Percentiles rank a stretch among this genome's conserved stretches.
phyloP scores from a whole-genome alignment of 1,284 basidiomycete species.

The Leucoagaricus sp. region DNA sequence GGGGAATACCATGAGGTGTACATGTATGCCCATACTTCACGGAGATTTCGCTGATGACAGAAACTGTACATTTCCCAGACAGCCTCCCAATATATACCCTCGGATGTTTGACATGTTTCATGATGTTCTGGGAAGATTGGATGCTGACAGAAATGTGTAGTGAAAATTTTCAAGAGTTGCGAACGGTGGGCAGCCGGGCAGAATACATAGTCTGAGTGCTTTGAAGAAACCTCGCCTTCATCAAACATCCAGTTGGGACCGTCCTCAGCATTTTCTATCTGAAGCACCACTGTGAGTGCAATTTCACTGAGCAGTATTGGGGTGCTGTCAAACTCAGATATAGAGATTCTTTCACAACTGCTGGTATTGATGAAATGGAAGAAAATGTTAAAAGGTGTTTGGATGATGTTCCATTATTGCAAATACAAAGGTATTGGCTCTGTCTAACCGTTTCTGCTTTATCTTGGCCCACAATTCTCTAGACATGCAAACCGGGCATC shows the following conservation, averaged over 20 bases:
- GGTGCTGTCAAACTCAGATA: no score
- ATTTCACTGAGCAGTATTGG: no score
- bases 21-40: constrained; percentile 37
- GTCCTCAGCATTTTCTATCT: constrained; percentile 28
- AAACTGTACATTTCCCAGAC: constrained; percentile 35
- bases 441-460: no score
- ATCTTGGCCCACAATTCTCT: no score
- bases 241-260: constrained; percentile 35
- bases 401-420: no score
- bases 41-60: constrained; percentile 28
- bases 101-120: constrained; percentile 13
- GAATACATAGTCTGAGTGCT: constrained; percentile 29
- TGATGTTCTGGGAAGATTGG: constrained; percentile 18
- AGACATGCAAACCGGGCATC: no score
- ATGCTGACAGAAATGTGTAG: constrained; percentile 26
- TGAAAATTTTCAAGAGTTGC: no score
- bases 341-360: no score
- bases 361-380: no score
- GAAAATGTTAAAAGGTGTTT: no score
- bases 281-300: no score
- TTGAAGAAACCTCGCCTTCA: constrained; percentile 23
- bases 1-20: constrained; percentile 36
- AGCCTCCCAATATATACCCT: constrained; percentile 23
- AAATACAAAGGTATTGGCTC: no score
- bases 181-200: constrained; percentile 31